Conservation (phyloP, 192 early-diverging fungal species). For the Linnemannia elongata region DNA sequence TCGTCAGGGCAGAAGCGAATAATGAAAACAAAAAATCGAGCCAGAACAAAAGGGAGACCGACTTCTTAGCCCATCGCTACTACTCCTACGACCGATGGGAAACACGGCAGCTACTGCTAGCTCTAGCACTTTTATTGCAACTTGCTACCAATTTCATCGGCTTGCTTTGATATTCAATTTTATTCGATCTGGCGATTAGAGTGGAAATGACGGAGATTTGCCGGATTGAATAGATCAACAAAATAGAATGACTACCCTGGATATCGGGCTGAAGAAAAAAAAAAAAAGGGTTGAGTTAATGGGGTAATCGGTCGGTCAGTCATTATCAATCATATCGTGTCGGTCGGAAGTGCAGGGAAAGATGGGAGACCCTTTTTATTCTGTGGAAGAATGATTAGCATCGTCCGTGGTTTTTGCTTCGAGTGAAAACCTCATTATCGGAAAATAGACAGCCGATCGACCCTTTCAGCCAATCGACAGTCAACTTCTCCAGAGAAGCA, state of each 20-base stretch:
- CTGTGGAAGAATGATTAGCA: constrained; percentile 8
- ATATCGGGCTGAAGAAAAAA: no score
- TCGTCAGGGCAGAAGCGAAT: neutral
- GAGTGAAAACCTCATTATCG: neutral
- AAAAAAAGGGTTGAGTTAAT: no score
- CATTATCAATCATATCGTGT: neutral
- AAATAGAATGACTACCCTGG: no score
- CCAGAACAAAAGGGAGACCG: neutral
- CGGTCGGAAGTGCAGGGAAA: neutral
- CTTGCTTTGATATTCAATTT: no score
- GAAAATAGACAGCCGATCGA: constrained; percentile 9
- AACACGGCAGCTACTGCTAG: no score
- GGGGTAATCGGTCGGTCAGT: neutral
- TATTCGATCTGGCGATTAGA: no score
- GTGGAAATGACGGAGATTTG: no score
- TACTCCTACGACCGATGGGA: neutral
- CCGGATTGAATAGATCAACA: no score
- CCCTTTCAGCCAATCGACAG: neutral
- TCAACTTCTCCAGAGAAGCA: neutral
- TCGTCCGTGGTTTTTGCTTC: neutral
- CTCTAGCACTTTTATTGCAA: no score
- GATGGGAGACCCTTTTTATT: neutral
- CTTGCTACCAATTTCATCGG: no score
- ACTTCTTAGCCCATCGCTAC: neutral
- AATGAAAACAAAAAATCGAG: neutral